Base-by-base conservation (phyloP, 345 rosid species). In the Citrus maxima region DNA sequence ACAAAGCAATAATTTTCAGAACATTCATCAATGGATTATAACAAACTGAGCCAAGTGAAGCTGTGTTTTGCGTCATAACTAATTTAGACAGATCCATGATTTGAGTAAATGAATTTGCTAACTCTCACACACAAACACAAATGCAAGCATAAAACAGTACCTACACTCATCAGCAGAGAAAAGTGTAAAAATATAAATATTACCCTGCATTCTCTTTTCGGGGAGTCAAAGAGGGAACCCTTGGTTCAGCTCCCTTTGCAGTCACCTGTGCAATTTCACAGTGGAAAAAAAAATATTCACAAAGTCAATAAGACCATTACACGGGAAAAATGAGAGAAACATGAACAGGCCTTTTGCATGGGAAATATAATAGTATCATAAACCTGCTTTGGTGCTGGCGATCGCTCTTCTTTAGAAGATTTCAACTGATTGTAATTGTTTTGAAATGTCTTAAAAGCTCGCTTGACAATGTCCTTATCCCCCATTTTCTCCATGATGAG, bases 401-500 rank as follows among this genome's bases (percentile, higher is more conserved):
- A 82, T 80, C 77, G 80, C 74, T 82, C 90, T 32, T 86, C 84
- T 1, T 73, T 65, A 25, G 91, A 88, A 58, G 90, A 75, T 80
- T 75, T 88, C 28, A 84, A 71, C 74, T 81, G 91, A 77, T 79
- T 84, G 10, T 74, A 84, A 86, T 84, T 87, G 80, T 83, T 90
- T 76, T 90, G 97, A 80, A 94, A 96, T 25, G 95, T 79, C 82
- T 90, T 93, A 66, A 94, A 93, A 18, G 97, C 95, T 54, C 97
- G 91, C 82, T 89, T 96, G 34, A 94, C 92, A 72, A 89, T 94
- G 82, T 96, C 98, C 85, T 96, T 96, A 82, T 96, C 97, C n/a
- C 93, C 94, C 97, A 94, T 94, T 83, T 83, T 88, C 84, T 94
- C 99, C 97, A 90, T 94, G 51, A 96, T 87, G 78, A 90, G 78